Conservation (phyloP, 768 basidiomycete species). For the Xerocomus potaroensis region DNA sequence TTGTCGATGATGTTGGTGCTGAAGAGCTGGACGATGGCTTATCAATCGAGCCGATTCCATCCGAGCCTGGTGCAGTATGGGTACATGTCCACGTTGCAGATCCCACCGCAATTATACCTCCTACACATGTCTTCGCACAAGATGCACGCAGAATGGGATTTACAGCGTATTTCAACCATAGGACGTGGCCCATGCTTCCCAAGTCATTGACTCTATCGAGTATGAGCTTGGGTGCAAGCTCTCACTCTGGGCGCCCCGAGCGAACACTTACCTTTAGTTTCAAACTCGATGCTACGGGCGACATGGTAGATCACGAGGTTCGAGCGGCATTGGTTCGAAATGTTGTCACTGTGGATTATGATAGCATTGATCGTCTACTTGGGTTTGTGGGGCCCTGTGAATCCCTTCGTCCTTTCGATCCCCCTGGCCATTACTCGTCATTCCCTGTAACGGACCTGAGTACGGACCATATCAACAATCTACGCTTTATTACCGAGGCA, state of each 20-base stretch:
- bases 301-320: slow-evolving; percentile 67
- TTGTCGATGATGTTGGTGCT: slow-evolving; percentile 78
- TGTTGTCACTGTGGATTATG: slow-evolving; percentile 60
- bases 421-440: neutral
- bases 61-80: slow-evolving; percentile 64
- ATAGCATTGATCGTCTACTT: slow-evolving; percentile 54
- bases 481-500: slow-evolving; percentile 31
- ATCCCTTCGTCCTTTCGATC: slow-evolving; percentile 22
- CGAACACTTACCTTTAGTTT: slow-evolving; percentile 78
- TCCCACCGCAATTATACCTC: slow-evolving; percentile 75
- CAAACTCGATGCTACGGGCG: slow-evolving; percentile 56
- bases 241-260: slow-evolving; percentile 36
- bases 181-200: slow-evolving; percentile 73
- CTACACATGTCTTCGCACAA: slow-evolving; percentile 56
- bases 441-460: slow-evolving; percentile 6
- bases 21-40: slow-evolving; percentile 93
- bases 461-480: slow-evolving; percentile 20
- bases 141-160: slow-evolving; percentile 49
- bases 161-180: slow-evolving; percentile 63
- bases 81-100: slow-evolving; percentile 92
- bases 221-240: slow-evolving; percentile 44
- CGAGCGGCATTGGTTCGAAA: slow-evolving; percentile 73
- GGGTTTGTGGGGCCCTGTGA: slow-evolving; percentile 20
- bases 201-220: slow-evolving; percentile 43
- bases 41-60: slow-evolving; percentile 67